Conservation (phyloP, 1,284 basidiomycete genomes). For the Sphagnurus paluster region DNA sequence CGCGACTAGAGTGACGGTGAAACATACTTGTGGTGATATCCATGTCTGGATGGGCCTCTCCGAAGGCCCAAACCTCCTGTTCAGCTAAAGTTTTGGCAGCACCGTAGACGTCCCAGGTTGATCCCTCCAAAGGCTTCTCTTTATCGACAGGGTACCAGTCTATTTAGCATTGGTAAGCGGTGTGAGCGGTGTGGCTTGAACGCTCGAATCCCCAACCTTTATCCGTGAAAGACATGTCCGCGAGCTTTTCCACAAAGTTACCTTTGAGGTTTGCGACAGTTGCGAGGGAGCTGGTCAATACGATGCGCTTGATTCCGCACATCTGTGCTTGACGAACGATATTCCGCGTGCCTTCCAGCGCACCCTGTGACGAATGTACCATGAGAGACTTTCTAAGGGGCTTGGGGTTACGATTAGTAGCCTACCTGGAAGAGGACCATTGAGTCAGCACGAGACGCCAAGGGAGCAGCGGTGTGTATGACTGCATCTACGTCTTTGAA, state of each 20-base stretch:
- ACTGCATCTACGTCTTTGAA: conserved; percentile 27
- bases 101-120: conserved; percentile 17
- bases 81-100: conserved; percentile 29
- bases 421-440: conserved; percentile 22
- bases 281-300: conserved; percentile 26
- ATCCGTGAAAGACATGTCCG: conserved; percentile 20
- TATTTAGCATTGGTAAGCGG: conserved; percentile 1
- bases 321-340: conserved; percentile 28
- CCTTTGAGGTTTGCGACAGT: conserved; percentile 18
- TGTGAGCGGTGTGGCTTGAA: not conserved
- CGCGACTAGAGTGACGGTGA: conserved; percentile 6
- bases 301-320: conserved; percentile 28
- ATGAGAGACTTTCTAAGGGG: not conserved
- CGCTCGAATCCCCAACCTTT: conserved; percentile 18
- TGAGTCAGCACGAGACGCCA: conserved; percentile 17
- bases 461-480: conserved; percentile 30
- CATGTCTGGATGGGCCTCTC: conserved; percentile 23
- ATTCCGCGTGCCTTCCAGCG: conserved; percentile 33
- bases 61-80: conserved; percentile 26
- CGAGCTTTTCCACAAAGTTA: too few species aligned
- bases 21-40: conserved; percentile 24
- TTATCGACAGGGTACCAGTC: conserved; percentile 26
- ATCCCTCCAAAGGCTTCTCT: conserved; percentile 18
- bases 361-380: conserved; percentile 13
- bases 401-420: not conserved